Base-by-base conservation (phyloP, 139 green algal genomes). In the Tetratostichococcus sp. region DNA sequence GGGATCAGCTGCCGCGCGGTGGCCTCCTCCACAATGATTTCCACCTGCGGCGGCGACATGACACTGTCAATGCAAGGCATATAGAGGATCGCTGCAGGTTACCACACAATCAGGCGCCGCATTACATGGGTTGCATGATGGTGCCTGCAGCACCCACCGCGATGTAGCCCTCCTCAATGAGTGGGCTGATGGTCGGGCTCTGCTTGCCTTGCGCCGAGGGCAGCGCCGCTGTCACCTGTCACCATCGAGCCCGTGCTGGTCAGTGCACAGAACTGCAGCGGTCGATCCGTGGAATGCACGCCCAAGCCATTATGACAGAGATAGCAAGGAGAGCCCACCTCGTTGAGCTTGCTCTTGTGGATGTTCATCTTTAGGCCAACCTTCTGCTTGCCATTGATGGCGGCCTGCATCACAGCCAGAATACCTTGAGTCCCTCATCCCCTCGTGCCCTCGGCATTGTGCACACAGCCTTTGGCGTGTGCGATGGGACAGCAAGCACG, bases 321-420 rank as follows among this genome's bases (percentile, higher is more conserved):
- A 17, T 62, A 62, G 14, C 50, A 62, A 17, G 19, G 19, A n/a
- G 50, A 4, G 19, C 50, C 19, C 69, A 81, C 76, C 74, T 79
- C 35, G 6, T 71, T 34, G 21, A 84, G 35, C 59, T 35, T 71
- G 35, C 17, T 30, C 22, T 16, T 65, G 25, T 57, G 74, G 39
- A 80, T 59, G 72, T 85, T 81, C 80, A 85, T 80, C 75, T 85
- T 85, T 5, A 85, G 71, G 28, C 80, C 80, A 1, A 85, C 75
- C 66, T 81, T 80, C 16, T 42, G 71, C 4, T 71, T 71, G 23
- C 80, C 80, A 28, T 79, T 65, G 43, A 85, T 76, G 67, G 80
- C 50, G 26, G 50, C 50, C 50, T 62, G 50, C 39, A 50, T n/a
- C 50, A 26, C 50, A 62, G 39, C 39, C 11, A 11, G 11, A 6